Percentiles rank a stretch among this genome's conserved stretches.
These are phyloP conservation scores for Theileria parva DNA, from an alignment of 169 alveolate species.

Conservation along the genomic window DNA sequence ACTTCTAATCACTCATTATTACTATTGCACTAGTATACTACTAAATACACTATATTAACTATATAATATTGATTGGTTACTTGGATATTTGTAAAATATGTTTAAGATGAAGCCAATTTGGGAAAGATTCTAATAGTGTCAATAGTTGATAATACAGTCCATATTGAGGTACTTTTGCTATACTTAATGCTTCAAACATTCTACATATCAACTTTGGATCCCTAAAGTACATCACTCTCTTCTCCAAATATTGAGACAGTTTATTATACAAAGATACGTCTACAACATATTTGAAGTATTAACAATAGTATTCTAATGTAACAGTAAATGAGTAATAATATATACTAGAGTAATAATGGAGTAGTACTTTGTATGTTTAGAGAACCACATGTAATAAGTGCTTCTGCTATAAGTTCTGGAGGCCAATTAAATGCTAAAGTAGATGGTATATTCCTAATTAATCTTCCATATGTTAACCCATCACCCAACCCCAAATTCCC, in stretches of 20 bases:
- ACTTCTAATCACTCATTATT: constrained; percentile 17
- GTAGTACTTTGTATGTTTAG: constrained; percentile 11
- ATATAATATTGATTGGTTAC: constrained; percentile 19
- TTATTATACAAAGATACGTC: constrained; percentile 29
- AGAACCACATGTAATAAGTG: constrained; percentile 32
- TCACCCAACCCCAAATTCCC: constrained; percentile 44
- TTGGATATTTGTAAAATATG: constrained; percentile 46
- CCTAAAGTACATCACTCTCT: background rate
- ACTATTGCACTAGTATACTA: background rate
- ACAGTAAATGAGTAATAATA: too few relatives aligned
- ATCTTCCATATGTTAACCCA: constrained; percentile 37
- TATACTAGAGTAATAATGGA: background rate
- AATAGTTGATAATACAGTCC: constrained; percentile 55
- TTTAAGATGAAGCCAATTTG: constrained; percentile 38
- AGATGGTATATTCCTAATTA: constrained; percentile 60
- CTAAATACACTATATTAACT: background rate
- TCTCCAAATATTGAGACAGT: constrained; percentile 41
- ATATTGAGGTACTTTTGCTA: constrained; percentile 24
- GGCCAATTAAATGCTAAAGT: constrained; percentile 63
- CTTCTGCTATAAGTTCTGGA: constrained; percentile 41
- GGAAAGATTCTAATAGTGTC: constrained; percentile 14
- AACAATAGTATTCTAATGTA: background rate
- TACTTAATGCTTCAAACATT: constrained; percentile 37
- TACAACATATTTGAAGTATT: background rate
- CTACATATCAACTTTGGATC: constrained; percentile 30